Evolutionary conservation across 768 basidiomycete species (phyloP).

Genomic region (Termitomyces sp.): DNA sequence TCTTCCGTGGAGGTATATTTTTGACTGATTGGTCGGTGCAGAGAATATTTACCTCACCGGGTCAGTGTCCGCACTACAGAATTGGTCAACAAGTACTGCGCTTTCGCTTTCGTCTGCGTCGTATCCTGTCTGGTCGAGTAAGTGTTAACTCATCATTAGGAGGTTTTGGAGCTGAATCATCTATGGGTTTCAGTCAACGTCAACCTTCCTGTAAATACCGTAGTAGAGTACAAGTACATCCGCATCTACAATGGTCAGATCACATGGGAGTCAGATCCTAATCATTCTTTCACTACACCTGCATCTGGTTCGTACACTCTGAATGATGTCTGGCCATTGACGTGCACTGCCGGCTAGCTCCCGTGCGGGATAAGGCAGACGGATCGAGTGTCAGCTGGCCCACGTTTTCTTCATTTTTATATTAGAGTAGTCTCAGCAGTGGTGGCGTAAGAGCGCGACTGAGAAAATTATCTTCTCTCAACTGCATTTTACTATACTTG

Average conservation of each 20-base stretch:
- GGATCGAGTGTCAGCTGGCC: too few species aligned
- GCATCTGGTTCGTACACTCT: slow-evolving; percentile 29
- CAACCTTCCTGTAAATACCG: slow-evolving; percentile 46
- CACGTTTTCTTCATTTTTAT: too few species aligned
- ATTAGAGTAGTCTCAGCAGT: too few species aligned
- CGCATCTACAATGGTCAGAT: slow-evolving; percentile 47
- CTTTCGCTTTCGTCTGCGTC: slow-evolving; percentile 45
- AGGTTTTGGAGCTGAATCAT: background rate
- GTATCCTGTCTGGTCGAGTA: slow-evolving; percentile 69
- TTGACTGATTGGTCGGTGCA: slow-evolving; percentile 17
- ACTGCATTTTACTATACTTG: too few species aligned
- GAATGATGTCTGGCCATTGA: slow-evolving; percentile 43
- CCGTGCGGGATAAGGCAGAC: too few species aligned
- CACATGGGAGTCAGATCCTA: slow-evolving; percentile 69
- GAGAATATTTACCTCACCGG: slow-evolving; percentile 67
- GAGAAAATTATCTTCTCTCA: too few species aligned
- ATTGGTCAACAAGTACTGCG: slow-evolving; percentile 60
- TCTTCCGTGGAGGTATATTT: too few species aligned
- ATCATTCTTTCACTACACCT: slow-evolving; percentile 47
- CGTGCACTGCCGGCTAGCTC: too few species aligned
- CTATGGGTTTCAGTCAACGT: slow-evolving; percentile 46
- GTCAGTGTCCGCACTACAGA: slow-evolving; percentile 43
- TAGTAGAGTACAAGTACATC: slow-evolving; percentile 70
- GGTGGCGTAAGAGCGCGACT: too few species aligned
- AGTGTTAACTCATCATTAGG: slow-evolving; percentile 24